Evolutionary conservation across 2,329 filamentous ascomycete genomes (phyloP), one percentile per base, ranked within the genome.

Genomic region (Cryphonectria radicalis): DNA sequence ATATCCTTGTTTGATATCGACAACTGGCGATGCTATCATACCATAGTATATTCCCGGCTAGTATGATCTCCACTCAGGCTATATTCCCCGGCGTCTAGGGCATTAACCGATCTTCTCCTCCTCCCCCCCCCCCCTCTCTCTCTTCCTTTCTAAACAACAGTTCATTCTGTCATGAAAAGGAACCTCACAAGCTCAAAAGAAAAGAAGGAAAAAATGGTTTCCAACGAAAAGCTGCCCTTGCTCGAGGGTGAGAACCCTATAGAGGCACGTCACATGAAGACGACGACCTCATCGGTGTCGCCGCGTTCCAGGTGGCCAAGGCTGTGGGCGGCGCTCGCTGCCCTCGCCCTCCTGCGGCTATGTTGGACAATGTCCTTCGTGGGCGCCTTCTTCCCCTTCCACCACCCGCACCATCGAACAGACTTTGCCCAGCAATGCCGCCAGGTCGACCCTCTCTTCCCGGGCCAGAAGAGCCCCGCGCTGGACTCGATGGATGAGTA

Each of bases 371-470:
- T 67, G 63, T 55, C 57, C 64, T 57, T 67, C 13, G 46, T 57
- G 19, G 57, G 65, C 32, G 17, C 63, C 0, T 25, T 66, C 57
- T 72, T 67, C 35, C 67, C 67, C 1, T 50, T 37, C 46, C 17
- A 42, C 17, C 67, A 40, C 46, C 67, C 42, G 8, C 67, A 69
- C 46, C 60, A 65, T 40, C 28, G n/a, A 43, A 35, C 53, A 57
- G 14, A 71, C 73, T n/a, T 32, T 59, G 67, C 67, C n/a, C 6
- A 40, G n/a, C 76, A 79, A 73, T 82, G 81, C 57, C 74, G 73
- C 7, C 81, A 82, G 74, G 78, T 80, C 53, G 76, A 77, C 28
- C 77, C 80, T 37, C 76, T 82, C 40, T 72, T 78, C 55, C 80
- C 81, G 0, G 71, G 70, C 37, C 74, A 74, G 46, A 72, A 75